A percentile compares a stretch with the other conserved stretches of the same genome.
phyloP scores from a whole-genome alignment of 1,284 basidiomycete species.

The Papiliotrema fonsecae region DNA sequence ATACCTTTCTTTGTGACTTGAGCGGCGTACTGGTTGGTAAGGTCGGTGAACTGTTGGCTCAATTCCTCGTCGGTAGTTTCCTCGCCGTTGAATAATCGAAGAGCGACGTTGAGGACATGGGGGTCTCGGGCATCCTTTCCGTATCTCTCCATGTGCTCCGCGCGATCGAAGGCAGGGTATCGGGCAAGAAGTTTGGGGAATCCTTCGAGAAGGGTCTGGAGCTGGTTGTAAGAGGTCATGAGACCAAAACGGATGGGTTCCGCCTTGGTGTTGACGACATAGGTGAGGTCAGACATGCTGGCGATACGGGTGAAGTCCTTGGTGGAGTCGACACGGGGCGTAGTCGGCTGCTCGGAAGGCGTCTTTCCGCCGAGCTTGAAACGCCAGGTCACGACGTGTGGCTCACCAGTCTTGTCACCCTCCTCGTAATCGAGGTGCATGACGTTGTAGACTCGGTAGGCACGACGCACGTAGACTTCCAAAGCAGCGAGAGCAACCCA shows the following conservation, averaged over 20 bases:
- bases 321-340: conserved; percentile 62
- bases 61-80: conserved; percentile 74
- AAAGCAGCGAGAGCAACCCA: conserved; percentile 86
- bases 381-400: conserved; percentile 79
- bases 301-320: conserved; percentile 59
- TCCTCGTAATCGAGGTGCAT: conserved; percentile 91
- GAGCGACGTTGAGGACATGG: conserved; percentile 89
- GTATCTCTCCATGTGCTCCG: conserved; percentile 69
- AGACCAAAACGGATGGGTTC: conserved; percentile 84
- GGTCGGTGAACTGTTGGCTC: conserved; percentile 66
- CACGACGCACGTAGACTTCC: conserved; percentile 86
- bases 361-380: conserved; percentile 82
- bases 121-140: conserved; percentile 67
- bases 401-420: conserved; percentile 75
- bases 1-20: conserved; percentile 72
- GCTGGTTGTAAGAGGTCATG: conserved; percentile 79
- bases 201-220: conserved; percentile 65
- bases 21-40: conserved; percentile 67
- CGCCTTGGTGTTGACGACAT: conserved; percentile 74
- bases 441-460: conserved; percentile 91
- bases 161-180: conserved; percentile 58
- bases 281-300: conserved; percentile 89
- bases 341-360: conserved; percentile 75
- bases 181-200: conserved; percentile 65
- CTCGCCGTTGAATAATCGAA: conserved; percentile 72